Base-by-base conservation (phyloP, 495 filamentous ascomycete species). In the Aspergillus conjunctus region DNA sequence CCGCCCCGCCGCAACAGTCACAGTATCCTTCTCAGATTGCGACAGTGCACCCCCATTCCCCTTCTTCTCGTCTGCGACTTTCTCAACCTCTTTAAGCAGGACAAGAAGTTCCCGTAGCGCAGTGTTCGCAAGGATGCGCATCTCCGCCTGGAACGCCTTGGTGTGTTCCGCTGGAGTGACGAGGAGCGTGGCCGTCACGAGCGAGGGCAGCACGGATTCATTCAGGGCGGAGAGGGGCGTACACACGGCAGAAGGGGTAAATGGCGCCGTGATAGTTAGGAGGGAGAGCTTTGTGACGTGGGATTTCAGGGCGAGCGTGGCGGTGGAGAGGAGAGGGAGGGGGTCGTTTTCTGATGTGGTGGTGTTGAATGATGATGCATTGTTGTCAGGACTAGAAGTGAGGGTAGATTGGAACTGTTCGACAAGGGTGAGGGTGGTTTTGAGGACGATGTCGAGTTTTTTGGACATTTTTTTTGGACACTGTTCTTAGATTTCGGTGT, bases 211-310 rank as follows among this genome's bases (percentile, higher is more conserved):
- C 7, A 87, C 84, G 10, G 83, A 83, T 20, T 83, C 80, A 34
- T 84, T 81, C 5, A 93, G 73, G 20, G 88, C 84, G 8, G 82
- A 81, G 7, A 96, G 75, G 14, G 93, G 83, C 12, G 76, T 85
- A 48, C 59, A 71, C 31, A 94, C 83, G 14, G 91, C 92, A 0
- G 88, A 84, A 5, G 88, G 85, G 0, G 92, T 92, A 71, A 95
- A 94, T 0, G 92, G 92, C 15, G 87, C 82, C 57, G 87, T 94
- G 65, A 95, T 89, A 2, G 92, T 82, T 2, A 97, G 82, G 15
- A 97, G 85, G 0, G 89, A 91, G 22, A 97, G 81, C 52, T 94
- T 95, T 33, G 92, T 97, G 7, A 87, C 83, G 66, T 96, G 91
- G 0, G 92, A 89, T 67, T 82, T 86, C 48, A 97, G 84, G 4